Evolutionary conservation across 1,139 yeast genomes (phyloP), one percentile per base, ranked within the genome.

Genomic region (Suhomyces yuchorum): DNA sequence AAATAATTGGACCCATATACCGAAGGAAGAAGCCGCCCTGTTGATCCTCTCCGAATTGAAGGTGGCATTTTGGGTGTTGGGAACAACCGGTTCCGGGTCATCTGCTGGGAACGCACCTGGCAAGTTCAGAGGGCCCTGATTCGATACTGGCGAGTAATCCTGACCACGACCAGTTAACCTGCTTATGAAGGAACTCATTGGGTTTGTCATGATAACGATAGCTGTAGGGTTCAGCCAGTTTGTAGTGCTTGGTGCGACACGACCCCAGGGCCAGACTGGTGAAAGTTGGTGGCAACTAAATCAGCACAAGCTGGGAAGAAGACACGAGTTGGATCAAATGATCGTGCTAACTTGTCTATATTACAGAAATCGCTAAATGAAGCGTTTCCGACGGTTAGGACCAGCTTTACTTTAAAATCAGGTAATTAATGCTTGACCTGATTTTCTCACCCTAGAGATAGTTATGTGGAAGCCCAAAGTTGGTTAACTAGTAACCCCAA

Each of bases 1-100:
- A 2, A 70, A 9, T 37, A 56, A 53, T 40, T 54, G 59, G 14
- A 61, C 15, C 62, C 63, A 61, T 19, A 43, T 41, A n/a, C 33
- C 38, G 14, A 43, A 8, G 12, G 28, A 18, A 8, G 40, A 14
- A 6, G 35, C 17, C 6, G 38, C 36, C 9, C 17, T 23, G 34
- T 22, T 35, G 7, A 49, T 17, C 14, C 46, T 15, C 11, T 48
- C 51, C 17, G 52, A 47, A 30, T 46, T 50, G 38, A 47, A 37
- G 18, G 36, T 4, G 14, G 34, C 15, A 20, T 48, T 39, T 8
- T 19, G 30, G 22, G 26, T n/a, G 23, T 35, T 40, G 19, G 51
- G 38, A 22, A 33, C 33, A 2, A 40, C 46, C n/a, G 51, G 44
- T 26, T 51, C 54, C 5, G 37, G 46, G 9, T 42, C 43, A 12